Conservation (phyloP, 2,329 filamentous ascomycete species). For the Verticillium zaregamsianum region DNA sequence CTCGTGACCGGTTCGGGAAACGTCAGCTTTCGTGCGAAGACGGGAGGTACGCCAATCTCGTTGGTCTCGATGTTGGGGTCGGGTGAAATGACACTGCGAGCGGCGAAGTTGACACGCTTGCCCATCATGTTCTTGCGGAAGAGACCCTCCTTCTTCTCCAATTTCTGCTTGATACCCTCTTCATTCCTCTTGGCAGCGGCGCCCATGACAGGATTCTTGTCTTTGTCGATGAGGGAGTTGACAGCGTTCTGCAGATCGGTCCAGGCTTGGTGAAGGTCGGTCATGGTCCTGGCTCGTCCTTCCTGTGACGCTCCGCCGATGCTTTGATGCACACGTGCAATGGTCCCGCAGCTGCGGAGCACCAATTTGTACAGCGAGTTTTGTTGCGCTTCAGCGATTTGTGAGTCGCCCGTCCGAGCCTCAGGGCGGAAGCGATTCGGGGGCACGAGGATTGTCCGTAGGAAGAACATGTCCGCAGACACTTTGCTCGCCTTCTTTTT, state of each 20-base stretch:
- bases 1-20: slow-evolving; percentile 97
- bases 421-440: slow-evolving; percentile 91
- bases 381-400: slow-evolving; percentile 83
- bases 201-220: slow-evolving; percentile 78
- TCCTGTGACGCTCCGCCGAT: slow-evolving; percentile 37
- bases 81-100: slow-evolving; percentile 94
- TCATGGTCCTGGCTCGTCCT: slow-evolving; percentile 52
- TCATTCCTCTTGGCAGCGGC: slow-evolving; percentile 73
- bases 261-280: slow-evolving; percentile 76
- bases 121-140: slow-evolving; percentile 99
- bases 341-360: slow-evolving; percentile 66
- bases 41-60: slow-evolving; percentile 96
- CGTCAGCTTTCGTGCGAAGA: slow-evolving; percentile 92
- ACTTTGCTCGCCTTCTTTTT: slow-evolving; percentile 53
- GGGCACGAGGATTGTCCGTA: slow-evolving; percentile 80
- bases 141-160: slow-evolving; percentile 97
- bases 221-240: slow-evolving; percentile 88
- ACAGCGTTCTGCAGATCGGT: slow-evolving; percentile 82
- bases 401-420: slow-evolving; percentile 72
- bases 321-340: slow-evolving; percentile 65
- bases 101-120: slow-evolving; percentile 98
- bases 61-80: slow-evolving; percentile 99
- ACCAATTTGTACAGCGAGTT: slow-evolving; percentile 87
- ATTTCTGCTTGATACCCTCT: slow-evolving; percentile 93
- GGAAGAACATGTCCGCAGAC: slow-evolving; percentile 91